Percentiles rank a stretch among this genome's conserved stretches.
Evolutionary conservation across 306 rosid species (phyloP).

Genomic region (Erythrophleum fordii): DNA sequence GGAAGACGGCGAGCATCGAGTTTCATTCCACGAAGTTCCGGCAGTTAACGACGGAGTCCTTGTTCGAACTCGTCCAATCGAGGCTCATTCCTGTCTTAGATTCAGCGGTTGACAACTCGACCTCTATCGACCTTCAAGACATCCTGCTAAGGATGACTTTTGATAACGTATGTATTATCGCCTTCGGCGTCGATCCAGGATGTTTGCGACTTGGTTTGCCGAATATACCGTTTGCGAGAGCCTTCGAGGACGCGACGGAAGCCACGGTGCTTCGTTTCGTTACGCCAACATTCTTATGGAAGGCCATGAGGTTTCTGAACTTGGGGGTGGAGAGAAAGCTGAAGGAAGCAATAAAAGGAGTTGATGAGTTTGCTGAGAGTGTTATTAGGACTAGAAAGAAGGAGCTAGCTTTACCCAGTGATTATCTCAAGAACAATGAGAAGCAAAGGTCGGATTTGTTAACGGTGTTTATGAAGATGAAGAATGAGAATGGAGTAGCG

Average conservation of each 20-base stretch:
- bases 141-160: constrained; percentile 77
- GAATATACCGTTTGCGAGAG: constrained; percentile 70
- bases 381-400: constrained; percentile 75
- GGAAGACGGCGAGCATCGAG: constrained; percentile 85
- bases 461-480: constrained; percentile 70
- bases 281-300: constrained; percentile 66
- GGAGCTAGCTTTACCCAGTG: constrained; percentile 49
- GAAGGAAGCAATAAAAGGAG: constrained; percentile 58
- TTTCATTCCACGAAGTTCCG: constrained; percentile 80
- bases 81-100: constrained; percentile 68
- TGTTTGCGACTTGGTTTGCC: constrained; percentile 60
- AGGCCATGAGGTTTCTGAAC: constrained; percentile 67
- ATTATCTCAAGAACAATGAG: no score
- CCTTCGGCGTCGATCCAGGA: constrained; percentile 90
- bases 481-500: constrained; percentile 63
- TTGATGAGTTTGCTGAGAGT: constrained; percentile 72
- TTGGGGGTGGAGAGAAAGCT: constrained; percentile 69
- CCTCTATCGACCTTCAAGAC: constrained; percentile 70
- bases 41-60: constrained; percentile 56
- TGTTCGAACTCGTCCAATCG: constrained; percentile 66
- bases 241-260: constrained; percentile 89
- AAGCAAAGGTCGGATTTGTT: constrained; percentile 58
- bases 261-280: constrained; percentile 68
- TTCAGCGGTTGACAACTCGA: constrained; percentile 28
- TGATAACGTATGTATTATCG: constrained; percentile 87